Conservation (phyloP, 192 early-diverging fungal species). For the Entomortierella chlamydospora region DNA sequence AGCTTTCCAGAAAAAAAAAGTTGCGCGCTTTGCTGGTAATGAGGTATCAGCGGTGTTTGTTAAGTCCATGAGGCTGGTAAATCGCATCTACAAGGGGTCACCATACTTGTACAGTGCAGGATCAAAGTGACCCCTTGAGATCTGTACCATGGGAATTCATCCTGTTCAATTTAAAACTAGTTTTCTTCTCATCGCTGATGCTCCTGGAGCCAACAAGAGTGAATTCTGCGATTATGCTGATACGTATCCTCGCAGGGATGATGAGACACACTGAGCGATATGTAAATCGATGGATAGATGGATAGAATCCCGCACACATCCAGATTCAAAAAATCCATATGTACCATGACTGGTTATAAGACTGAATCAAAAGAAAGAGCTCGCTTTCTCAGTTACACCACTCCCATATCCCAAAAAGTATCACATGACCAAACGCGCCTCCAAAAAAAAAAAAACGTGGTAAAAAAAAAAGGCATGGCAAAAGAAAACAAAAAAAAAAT, state of each 20-base stretch:
- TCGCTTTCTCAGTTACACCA: neutral
- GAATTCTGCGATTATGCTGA: no score
- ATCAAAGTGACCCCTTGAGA: conserved; percentile 29
- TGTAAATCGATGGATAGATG: conserved; percentile 36
- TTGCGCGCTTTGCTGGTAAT: no score
- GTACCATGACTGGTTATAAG: conserved; percentile 48
- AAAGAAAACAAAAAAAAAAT: no score
- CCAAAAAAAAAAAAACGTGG: no score
- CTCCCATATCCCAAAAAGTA: neutral
- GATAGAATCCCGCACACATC: conserved; percentile 10
- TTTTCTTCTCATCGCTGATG: no score
- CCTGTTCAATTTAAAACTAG: neutral
- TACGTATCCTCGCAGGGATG: neutral
- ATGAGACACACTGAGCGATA: no score
- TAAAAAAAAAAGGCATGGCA: no score
- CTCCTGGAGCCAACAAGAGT: no score
- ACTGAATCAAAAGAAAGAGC: conserved; percentile 47
- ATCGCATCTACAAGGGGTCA: no score
- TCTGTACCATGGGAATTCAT: neutral
- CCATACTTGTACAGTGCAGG: neutral
- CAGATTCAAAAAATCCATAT: neutral
- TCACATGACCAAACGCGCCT: neutral
- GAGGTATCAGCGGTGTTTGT: no score
- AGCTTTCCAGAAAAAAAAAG: conserved; percentile 6
- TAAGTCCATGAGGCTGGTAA: no score